A percentile compares a stretch with the other conserved stretches of the same genome.
phyloP scores from a whole-genome alignment of 1,284 basidiomycete species.

The Ceratobasidium sp. region DNA sequence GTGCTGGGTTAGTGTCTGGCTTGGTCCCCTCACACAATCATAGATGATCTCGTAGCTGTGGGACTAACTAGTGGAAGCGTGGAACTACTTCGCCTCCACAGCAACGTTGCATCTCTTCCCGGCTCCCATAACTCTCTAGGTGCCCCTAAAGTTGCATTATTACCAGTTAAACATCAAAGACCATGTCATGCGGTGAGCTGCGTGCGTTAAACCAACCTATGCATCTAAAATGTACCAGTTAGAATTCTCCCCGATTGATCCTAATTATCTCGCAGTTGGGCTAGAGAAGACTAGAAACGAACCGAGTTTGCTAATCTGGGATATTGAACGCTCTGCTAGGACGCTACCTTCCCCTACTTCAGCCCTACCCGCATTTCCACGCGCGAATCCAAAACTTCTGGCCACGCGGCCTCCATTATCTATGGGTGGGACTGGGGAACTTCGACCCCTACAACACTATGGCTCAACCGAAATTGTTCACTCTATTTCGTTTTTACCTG shows the following conservation, averaged over 20 bases:
- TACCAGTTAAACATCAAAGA: slow-evolving; percentile 67
- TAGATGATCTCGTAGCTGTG: slow-evolving; percentile 77
- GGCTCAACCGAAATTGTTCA: slow-evolving; percentile 38
- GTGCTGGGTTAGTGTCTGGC: slow-evolving; percentile 67
- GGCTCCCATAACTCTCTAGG: slow-evolving; percentile 62
- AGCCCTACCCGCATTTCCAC: slow-evolving; percentile 36
- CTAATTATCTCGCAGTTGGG: slow-evolving; percentile 77
- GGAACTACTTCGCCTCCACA: slow-evolving; percentile 71
- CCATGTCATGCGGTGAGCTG: slow-evolving; percentile 69
- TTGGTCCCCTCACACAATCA: slow-evolving; percentile 72
- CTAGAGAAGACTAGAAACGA: slow-evolving; percentile 79
- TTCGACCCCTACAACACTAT: slow-evolving; percentile 38
- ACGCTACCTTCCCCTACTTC: slow-evolving; percentile 46
- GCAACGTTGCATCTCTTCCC: slow-evolving; percentile 54
- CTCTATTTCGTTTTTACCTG: slow-evolving; percentile 40
- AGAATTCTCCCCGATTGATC: slow-evolving; percentile 64
- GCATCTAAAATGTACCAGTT: slow-evolving; percentile 27
- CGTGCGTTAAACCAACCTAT: not conserved
- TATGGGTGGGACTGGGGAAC: slow-evolving; percentile 10
- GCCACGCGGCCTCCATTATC: not conserved
- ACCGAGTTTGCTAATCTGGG: slow-evolving; percentile 75
- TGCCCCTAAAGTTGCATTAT: slow-evolving; percentile 61
- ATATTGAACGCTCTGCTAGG: slow-evolving; percentile 61
- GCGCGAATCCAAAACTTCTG: slow-evolving; percentile 46
- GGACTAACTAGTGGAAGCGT: slow-evolving; percentile 72